Conservation (phyloP, 1,284 basidiomycete genomes). For the Salmacisia buchloeana region DNA sequence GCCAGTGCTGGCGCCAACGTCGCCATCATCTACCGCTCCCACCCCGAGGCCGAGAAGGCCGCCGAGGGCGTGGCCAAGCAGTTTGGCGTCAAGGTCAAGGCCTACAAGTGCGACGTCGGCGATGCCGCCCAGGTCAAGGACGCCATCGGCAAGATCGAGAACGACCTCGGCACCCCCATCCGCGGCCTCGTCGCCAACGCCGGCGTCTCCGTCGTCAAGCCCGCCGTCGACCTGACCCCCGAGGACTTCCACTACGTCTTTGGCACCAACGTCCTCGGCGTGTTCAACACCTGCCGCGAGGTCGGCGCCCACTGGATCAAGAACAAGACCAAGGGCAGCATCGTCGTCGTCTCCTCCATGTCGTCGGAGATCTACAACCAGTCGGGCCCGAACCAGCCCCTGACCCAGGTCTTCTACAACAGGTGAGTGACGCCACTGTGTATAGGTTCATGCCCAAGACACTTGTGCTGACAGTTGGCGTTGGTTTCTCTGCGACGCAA, state of each 20-base stretch:
- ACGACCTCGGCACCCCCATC: slow-evolving; percentile 41
- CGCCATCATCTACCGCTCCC: slow-evolving; percentile 47
- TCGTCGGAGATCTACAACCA: slow-evolving; percentile 51
- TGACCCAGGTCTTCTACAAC: slow-evolving; percentile 50
- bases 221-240: slow-evolving; percentile 46
- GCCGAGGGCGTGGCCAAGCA: slow-evolving; percentile 45
- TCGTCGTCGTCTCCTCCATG: slow-evolving; percentile 50
- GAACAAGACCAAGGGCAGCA: slow-evolving; percentile 47
- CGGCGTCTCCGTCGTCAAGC: slow-evolving; percentile 49
- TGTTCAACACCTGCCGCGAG: slow-evolving; percentile 49
- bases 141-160: slow-evolving; percentile 39
- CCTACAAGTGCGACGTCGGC: slow-evolving; percentile 51
- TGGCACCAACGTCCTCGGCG: slow-evolving; percentile 50
- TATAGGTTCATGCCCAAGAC: not conserved
- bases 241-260: slow-evolving; percentile 50
- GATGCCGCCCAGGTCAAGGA: slow-evolving; percentile 44
- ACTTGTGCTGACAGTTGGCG: not conserved
- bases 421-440: slow-evolving; percentile 22
- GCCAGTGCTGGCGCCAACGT: slow-evolving; percentile 49
- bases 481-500: not conserved
- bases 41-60: slow-evolving; percentile 47
- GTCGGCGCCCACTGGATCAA: slow-evolving; percentile 49
- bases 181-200: slow-evolving; percentile 47
- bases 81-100: slow-evolving; percentile 46
- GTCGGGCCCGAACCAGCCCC: slow-evolving; percentile 40